Evolutionary conservation across 2,329 filamentous ascomycete genomes (phyloP).

Genomic region (Fusarium palustre): DNA sequence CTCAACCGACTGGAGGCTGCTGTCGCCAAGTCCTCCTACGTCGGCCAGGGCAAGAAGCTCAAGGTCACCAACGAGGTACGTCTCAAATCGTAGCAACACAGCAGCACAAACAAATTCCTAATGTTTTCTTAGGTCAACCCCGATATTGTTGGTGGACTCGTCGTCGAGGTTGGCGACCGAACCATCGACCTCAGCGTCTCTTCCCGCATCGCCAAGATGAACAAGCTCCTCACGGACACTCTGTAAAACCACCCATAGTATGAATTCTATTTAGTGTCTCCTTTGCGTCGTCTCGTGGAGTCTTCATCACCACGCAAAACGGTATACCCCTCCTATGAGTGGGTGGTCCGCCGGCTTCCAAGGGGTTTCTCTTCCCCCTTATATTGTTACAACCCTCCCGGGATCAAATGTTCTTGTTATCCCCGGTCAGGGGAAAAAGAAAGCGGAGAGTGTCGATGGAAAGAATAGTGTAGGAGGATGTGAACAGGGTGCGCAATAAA

Average conservation of each 20-base stretch:
- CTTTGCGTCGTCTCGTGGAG: slow-evolving; percentile 40
- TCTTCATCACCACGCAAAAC: slow-evolving; percentile 17
- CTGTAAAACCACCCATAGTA: slow-evolving; percentile 75
- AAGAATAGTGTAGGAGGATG: slow-evolving; percentile 50
- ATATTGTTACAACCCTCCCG: slow-evolving; percentile 25
- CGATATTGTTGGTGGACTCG: slow-evolving; percentile 90
- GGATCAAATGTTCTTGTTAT: slow-evolving; percentile 32
- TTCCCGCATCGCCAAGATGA: slow-evolving; percentile 95
- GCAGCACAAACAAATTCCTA: slow-evolving; percentile 3
- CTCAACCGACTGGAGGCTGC: slow-evolving; percentile 87
- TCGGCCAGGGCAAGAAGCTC: slow-evolving; percentile 94
- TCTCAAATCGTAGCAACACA: slow-evolving; percentile 26
- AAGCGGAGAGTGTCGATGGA: slow-evolving; percentile 45
- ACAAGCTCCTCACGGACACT: slow-evolving; percentile 97
- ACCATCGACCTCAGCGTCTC: slow-evolving; percentile 98
- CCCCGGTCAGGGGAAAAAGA: slow-evolving; percentile 28
- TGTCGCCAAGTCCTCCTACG: slow-evolving; percentile 88
- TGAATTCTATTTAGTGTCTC: slow-evolving; percentile 45
- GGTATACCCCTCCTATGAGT: slow-evolving; percentile 5
- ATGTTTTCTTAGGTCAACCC: slow-evolving; percentile 78
- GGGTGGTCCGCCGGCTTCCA: slow-evolving; percentile 26
- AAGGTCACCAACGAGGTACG: slow-evolving; percentile 92
- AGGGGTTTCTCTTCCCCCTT: slow-evolving; percentile 32
- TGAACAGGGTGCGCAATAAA: slow-evolving; percentile 48
- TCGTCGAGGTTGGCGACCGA: slow-evolving; percentile 97